Percentiles rank a stretch among this genome's conserved stretches.
phyloP scores from a whole-genome alignment of 257 asterid species.

The Forsythia suspensa region DNA sequence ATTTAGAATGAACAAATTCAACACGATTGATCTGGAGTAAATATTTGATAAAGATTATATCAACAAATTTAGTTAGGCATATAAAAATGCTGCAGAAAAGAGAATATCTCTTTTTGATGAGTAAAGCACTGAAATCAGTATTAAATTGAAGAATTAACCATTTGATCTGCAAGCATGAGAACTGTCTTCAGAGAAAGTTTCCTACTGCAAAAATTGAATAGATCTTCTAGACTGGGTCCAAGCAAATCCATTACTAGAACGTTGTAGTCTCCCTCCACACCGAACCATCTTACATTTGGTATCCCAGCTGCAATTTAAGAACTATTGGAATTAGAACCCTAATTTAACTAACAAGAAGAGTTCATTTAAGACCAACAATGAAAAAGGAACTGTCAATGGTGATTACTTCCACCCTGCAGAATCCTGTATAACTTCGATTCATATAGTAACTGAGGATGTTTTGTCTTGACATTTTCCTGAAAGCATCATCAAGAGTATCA shows the following conservation, averaged over 20 bases:
- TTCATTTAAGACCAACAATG: constrained; percentile 12
- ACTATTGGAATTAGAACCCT: constrained; percentile 21
- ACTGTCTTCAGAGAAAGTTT: constrained; percentile 95
- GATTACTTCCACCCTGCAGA: constrained; percentile 73
- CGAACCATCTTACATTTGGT: constrained; percentile 94
- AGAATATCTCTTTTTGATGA: neutral
- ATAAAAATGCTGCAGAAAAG: constrained; percentile 5
- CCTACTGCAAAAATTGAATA: constrained; percentile 93
- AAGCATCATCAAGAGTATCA: neutral
- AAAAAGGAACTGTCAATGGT: neutral
- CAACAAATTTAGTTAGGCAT: constrained; percentile 6
- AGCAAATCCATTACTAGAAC: constrained; percentile 99
- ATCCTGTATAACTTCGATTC: constrained; percentile 67
- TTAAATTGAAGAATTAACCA: constrained; percentile 50
- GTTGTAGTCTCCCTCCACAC: constrained; percentile 93
- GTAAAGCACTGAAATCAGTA: neutral
- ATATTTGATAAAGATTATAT: constrained; percentile 14
- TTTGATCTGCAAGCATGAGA: constrained; percentile 99
- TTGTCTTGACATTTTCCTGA: constrained; percentile 72
- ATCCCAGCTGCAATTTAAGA: constrained; percentile 75
- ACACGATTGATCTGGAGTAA: constrained; percentile 87
- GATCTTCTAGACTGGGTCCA: constrained; percentile 98
- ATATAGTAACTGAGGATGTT: constrained; percentile 63
- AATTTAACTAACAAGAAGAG: constrained; percentile 10
- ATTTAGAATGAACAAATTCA: constrained; percentile 88